These are phyloP conservation scores for Podaxis carcinomalis DNA, from an alignment of 768 basidiomycete species.

Conservation along the genomic window DNA sequence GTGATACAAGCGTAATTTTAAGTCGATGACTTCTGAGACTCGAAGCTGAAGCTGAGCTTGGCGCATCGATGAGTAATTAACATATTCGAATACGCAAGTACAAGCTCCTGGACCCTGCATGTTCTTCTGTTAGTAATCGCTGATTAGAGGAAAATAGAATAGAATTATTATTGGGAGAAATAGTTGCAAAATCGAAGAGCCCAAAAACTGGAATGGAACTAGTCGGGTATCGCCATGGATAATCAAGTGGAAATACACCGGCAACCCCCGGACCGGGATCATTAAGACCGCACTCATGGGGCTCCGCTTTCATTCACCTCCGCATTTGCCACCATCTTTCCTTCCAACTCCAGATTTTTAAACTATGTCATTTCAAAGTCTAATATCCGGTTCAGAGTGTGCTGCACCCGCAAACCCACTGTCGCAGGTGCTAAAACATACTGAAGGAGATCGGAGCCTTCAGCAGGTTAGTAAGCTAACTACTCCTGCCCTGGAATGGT, in stretches of 20 bases:
- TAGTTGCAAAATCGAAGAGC: too few species aligned
- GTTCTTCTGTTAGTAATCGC: neutral
- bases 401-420: slow-evolving; percentile 81
- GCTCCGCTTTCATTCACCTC: neutral
- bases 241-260: slow-evolving; percentile 18
- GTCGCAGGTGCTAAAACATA: slow-evolving; percentile 84
- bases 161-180: too few species aligned
- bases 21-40: too few species aligned
- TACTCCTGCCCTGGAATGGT: slow-evolving; percentile 2
- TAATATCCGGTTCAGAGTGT: slow-evolving; percentile 90
- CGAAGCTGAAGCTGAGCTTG: too few species aligned
- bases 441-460: slow-evolving; percentile 82
- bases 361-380: slow-evolving; percentile 68
- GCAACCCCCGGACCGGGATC: slow-evolving; percentile 24
- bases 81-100: too few species aligned
- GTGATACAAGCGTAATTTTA: too few species aligned
- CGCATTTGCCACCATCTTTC: slow-evolving; percentile 7
- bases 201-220: neutral
- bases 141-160: neutral
- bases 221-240: neutral
- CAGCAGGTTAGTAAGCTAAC: slow-evolving; percentile 58
- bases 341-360: neutral
- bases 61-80: too few species aligned
- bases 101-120: neutral
- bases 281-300: slow-evolving; percentile 18